Evolutionary conservation across 1,284 basidiomycete genomes (phyloP).

Genomic region (Puccinia coronata): DNA sequence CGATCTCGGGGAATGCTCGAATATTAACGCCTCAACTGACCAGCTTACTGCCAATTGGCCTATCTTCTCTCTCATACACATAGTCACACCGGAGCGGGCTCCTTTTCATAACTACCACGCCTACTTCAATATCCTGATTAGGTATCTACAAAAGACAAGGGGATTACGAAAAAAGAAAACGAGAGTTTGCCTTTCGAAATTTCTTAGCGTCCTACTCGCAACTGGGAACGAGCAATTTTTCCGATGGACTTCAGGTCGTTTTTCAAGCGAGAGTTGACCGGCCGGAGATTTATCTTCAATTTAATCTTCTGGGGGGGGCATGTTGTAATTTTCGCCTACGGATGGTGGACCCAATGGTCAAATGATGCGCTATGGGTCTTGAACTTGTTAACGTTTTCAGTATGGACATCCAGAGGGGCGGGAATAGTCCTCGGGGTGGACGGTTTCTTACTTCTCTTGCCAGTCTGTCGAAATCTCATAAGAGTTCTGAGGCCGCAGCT

Average conservation of each 20-base stretch:
- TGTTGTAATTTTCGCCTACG: conserved; percentile 28
- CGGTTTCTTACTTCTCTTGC: conserved; percentile 33
- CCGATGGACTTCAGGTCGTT: conserved; percentile 1
- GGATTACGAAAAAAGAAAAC: background rate
- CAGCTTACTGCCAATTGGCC: background rate
- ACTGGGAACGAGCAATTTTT: background rate
- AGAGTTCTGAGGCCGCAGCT: conserved; percentile 40
- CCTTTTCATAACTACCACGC: background rate
- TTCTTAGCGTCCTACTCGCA: background rate
- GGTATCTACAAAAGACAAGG: background rate
- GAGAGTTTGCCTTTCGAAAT: background rate
- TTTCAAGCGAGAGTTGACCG: conserved; percentile 34
- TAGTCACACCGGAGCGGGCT: conserved; percentile 14
- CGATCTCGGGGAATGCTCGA: conserved; percentile 8
- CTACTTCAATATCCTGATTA: background rate
- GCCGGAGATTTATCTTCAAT: conserved; percentile 36
- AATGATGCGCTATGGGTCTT: conserved; percentile 36
- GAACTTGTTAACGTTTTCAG: conserved; percentile 41
- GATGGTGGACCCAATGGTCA: conserved; percentile 32
- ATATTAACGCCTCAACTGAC: too few relatives aligned
- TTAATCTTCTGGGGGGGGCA: conserved; percentile 42
- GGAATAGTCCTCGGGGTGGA: conserved; percentile 40
- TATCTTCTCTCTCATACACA: background rate
- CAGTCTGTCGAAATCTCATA: conserved; percentile 44
- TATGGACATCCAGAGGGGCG: conserved; percentile 46